A percentile compares a stretch with the other conserved stretches of the same genome.
These are phyloP conservation scores for Epichloe amarillans DNA, from an alignment of 2,329 filamentous ascomycete species.

Conservation along the genomic window DNA sequence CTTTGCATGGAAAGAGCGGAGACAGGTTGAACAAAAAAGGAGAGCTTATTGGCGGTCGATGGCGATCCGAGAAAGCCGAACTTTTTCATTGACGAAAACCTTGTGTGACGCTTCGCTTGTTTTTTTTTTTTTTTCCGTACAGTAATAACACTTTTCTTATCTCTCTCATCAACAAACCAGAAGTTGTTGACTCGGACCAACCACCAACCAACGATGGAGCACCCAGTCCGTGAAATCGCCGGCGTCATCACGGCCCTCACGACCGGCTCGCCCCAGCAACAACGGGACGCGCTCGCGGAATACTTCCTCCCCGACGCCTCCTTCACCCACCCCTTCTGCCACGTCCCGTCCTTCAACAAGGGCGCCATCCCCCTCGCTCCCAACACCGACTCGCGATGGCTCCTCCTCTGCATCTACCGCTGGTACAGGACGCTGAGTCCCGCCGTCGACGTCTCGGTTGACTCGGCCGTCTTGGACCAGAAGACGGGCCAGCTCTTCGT, in stretches of 20 bases:
- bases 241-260: conserved; percentile 55
- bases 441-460: conserved; percentile 51
- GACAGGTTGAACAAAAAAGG: too few relatives aligned
- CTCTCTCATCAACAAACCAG: not conserved
- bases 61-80: not conserved
- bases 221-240: conserved; percentile 41
- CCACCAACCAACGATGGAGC: not conserved
- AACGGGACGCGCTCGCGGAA: conserved; percentile 49
- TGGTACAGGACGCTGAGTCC: conserved; percentile 82
- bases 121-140: too few relatives aligned
- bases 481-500: conserved; percentile 56
- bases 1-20: too few relatives aligned
- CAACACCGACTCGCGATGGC: conserved; percentile 46
- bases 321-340: conserved; percentile 69
- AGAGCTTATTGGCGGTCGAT: too few relatives aligned
- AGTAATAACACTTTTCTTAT: too few relatives aligned
- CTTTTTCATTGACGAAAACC: not conserved
- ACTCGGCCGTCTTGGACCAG: conserved; percentile 54
- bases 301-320: conserved; percentile 62
- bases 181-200: too few relatives aligned
- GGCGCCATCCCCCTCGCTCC: conserved; percentile 27
- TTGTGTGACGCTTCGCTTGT: too few relatives aligned
- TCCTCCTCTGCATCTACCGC: conserved; percentile 58
- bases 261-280: conserved; percentile 51
- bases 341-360: conserved; percentile 42